Conservation (phyloP, 2,329 filamentous ascomycete species). For the Aspergillus japonicus region DNA sequence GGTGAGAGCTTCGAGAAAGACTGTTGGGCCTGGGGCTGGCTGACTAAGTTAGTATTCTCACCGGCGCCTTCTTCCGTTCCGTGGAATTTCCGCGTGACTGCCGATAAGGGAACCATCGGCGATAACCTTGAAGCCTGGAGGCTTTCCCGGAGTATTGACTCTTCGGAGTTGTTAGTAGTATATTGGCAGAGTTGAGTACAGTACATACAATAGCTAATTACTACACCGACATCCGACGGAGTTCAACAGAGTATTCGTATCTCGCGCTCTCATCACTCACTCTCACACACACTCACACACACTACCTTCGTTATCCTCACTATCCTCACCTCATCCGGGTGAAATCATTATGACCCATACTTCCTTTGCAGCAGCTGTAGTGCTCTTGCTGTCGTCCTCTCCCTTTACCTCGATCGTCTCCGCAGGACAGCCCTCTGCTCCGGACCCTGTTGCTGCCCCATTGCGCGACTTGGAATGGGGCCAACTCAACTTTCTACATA, state of each 20-base stretch:
- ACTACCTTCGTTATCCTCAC: too few species aligned
- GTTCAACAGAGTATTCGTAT: background rate
- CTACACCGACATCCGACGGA: background rate
- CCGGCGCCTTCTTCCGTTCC: constrained; percentile 36
- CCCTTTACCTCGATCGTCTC: constrained; percentile 27
- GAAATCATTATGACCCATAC: background rate
- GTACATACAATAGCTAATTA: background rate
- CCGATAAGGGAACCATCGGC: constrained; percentile 5
- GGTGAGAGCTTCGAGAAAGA: constrained; percentile 28
- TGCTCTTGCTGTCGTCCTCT: constrained; percentile 19
- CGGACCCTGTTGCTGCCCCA: constrained; percentile 73
- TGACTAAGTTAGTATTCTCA: constrained; percentile 37
- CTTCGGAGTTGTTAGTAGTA: background rate
- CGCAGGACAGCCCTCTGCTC: constrained; percentile 74
- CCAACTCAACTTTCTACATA: constrained; percentile 96
- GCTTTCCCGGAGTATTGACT: background rate
- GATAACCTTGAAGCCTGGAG: background rate
- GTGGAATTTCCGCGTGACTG: constrained; percentile 13
- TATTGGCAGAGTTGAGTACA: background rate
- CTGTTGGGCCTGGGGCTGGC: constrained; percentile 32
- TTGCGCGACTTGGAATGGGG: constrained; percentile 85
- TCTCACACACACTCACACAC: too few species aligned
- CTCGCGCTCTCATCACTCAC: too few species aligned
- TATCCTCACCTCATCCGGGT: too few species aligned
- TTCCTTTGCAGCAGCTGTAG: background rate